Conservation (phyloP, 2,329 filamentous ascomycete genomes). For the Boeremia lycopersici region DNA sequence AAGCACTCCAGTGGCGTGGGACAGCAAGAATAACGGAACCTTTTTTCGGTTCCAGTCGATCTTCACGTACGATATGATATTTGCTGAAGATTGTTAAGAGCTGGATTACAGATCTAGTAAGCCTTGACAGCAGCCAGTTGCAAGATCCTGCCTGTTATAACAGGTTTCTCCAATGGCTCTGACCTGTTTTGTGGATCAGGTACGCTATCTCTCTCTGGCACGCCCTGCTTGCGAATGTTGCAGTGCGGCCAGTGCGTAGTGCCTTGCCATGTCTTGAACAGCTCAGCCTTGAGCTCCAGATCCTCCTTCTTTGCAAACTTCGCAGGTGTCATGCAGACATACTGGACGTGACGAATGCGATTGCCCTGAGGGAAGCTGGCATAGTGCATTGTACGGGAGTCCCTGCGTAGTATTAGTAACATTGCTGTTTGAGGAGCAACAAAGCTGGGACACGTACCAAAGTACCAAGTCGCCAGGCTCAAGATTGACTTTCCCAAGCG, state of each 20-base stretch:
- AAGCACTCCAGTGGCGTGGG: too few relatives aligned
- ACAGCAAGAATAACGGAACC: too few relatives aligned
- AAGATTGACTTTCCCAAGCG: slow-evolving; percentile 48
- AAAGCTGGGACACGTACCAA: background rate
- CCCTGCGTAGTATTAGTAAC: slow-evolving; percentile 47
- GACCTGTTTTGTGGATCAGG: slow-evolving; percentile 18
- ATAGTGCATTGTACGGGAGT: slow-evolving; percentile 56
- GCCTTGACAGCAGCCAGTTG: slow-evolving; percentile 23
- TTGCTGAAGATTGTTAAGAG: too few relatives aligned
- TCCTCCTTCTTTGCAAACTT: slow-evolving; percentile 26
- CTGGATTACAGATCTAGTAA: slow-evolving; percentile 4
- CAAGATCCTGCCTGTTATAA: slow-evolving; percentile 22
- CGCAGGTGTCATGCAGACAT: slow-evolving; percentile 31
- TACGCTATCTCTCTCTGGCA: slow-evolving; percentile 17
- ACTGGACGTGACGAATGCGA: slow-evolving; percentile 25
- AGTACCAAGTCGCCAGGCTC: slow-evolving; percentile 51
- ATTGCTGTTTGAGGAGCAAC: too few relatives aligned
- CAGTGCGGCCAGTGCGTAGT: slow-evolving; percentile 35
- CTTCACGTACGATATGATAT: too few relatives aligned
- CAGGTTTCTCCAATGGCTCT: slow-evolving; percentile 28
- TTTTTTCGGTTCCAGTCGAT: too few relatives aligned
- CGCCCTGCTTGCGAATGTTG: slow-evolving; percentile 24
- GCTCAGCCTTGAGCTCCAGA: slow-evolving; percentile 21
- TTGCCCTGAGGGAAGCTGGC: slow-evolving; percentile 20
- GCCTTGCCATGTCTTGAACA: slow-evolving; percentile 24